Evolutionary conservation across 139 green algal species (phyloP), one percentile per base, ranked within the genome.

Genomic region (Ettlia oleoabundans): DNA sequence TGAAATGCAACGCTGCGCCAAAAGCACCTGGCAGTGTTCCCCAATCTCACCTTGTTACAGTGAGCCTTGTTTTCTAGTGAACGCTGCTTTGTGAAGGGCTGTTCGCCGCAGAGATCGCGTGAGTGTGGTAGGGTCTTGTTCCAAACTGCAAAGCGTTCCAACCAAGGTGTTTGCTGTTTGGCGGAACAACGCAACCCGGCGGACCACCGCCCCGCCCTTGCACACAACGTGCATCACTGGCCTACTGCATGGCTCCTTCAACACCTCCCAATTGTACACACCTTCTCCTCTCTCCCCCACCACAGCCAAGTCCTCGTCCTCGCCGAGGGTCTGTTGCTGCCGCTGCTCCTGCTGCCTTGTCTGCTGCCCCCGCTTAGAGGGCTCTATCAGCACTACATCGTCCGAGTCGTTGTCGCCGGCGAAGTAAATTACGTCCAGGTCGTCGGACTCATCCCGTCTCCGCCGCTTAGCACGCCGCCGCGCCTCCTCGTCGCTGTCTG

Each of bases 61-160:
- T 53, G 38, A 6, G 19, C 15, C 8, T 41, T 26, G 41, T 86
- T 86, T n/a, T 26, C 26, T 19, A 35, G 4, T 1, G 22, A 19
- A 5, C 10, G 21, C 3, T 33, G 24, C 3, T 26, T 38, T 2
- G 4, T 32, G 41, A 86, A 86, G 33, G 68, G 26, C 13, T n/a
- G 2, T 30, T 62, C 37, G 51, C 68, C 65, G 41, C 81, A 86
- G 19, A 69, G 19, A 65, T 77, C 41, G 13, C 81, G 71, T 1
- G 41, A 77, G 38, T 86, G 81, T 2, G 81, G 81, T 30, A 86
- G n/a, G 52, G 37, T 42, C 51, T 43, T 47, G 66, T 83, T 86
- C 81, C 81, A 86, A 8, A 81, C 81, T 78, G 53, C 73, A 38
- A n/a, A n/a, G n/a, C n/a, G n/a, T n/a, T n/a, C n/a, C n/a, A n/a